Base-by-base conservation (phyloP, 164 flowering plant genomes). In the Tetrastigma voinierianum region DNA sequence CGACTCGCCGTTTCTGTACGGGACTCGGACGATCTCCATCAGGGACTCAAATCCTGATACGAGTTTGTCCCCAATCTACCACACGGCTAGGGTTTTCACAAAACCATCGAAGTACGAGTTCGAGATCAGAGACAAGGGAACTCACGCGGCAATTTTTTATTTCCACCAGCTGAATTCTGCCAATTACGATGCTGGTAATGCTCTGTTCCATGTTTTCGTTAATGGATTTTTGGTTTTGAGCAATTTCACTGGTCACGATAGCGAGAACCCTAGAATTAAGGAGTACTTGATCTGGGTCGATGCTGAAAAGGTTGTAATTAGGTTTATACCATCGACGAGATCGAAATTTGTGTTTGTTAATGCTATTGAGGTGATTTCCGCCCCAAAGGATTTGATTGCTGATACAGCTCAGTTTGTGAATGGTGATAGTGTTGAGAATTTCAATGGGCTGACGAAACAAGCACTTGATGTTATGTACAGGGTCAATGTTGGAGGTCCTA, bases 81-180 rank as follows among this genome's bases (percentile, higher is more conserved):
- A 67, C 59, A 74, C 90, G 0, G 87, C 87, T 21, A 78, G 95
- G 79, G 83, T 83, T 64, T 88, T 89, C 81, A 69, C 60, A 12
- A 67, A 67, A 18, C 78, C 87, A 4, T 73, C 86, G 0, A 75
- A 17, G 60, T 91, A 89, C 74, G 76, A 20, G 23, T 91, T 91
- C 67, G 19, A 57, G 20, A 74, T 89, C 78, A 69, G 63, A 18
- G 74, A 83, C 11, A 72, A 57, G 65, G 97, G 97, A 6, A 79
- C 81, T 5, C 91, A 88, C 74, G 69, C 84, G 86, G 77, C 93
- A 65, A 93, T 98, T 48, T 80, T 95, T 61, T 93, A 95, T 74
- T 90, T 95, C 59, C 74, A 67, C 17, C 80, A 74, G 8, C 80
- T 89, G 19, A 64, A 71, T 61, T 81, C 81, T 8, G 7, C 57